These are phyloP conservation scores for Remersonia thermophila DNA, from an alignment of 2,329 filamentous ascomycete species.

Conservation along the genomic window DNA sequence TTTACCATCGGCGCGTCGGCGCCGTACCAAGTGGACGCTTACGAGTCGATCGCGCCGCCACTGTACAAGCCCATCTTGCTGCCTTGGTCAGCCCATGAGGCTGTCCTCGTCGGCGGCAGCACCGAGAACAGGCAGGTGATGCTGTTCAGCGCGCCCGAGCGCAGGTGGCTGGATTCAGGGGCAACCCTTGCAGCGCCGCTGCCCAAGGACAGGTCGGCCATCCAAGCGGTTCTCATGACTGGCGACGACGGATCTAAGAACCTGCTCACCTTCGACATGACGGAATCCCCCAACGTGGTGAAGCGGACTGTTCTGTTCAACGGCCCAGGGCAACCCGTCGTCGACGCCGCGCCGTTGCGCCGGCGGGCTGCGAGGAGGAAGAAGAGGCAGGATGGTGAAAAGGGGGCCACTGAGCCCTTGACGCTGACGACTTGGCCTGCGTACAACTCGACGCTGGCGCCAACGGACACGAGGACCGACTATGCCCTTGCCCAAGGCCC, in stretches of 20 bases:
- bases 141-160: slow-evolving; percentile 48
- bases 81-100: slow-evolving; percentile 58
- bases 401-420: slow-evolving; percentile 29
- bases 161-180: slow-evolving; percentile 56
- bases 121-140: slow-evolving; percentile 55
- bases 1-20: slow-evolving; percentile 57
- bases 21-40: slow-evolving; percentile 52
- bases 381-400: slow-evolving; percentile 17
- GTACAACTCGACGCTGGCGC: slow-evolving; percentile 67
- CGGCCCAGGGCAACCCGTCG: slow-evolving; percentile 42
- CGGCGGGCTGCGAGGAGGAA: slow-evolving; percentile 21
- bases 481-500: slow-evolving; percentile 60
- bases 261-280: slow-evolving; percentile 67
- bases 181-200: slow-evolving; percentile 50
- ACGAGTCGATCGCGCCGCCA: slow-evolving; percentile 47
- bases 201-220: slow-evolving; percentile 39
- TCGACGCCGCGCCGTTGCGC: slow-evolving; percentile 31
- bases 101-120: slow-evolving; percentile 63
- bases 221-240: slow-evolving; percentile 53
- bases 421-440: slow-evolving; percentile 56
- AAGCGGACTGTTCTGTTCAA: slow-evolving; percentile 55
- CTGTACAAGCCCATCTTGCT: slow-evolving; percentile 59
- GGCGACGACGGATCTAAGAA: slow-evolving; percentile 68
- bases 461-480: slow-evolving; percentile 48
- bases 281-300: slow-evolving; percentile 61